Evolutionary conservation across 1,284 basidiomycete species (phyloP), one percentile per base, ranked within the genome.

Genomic region (Pascua guehoae): DNA sequence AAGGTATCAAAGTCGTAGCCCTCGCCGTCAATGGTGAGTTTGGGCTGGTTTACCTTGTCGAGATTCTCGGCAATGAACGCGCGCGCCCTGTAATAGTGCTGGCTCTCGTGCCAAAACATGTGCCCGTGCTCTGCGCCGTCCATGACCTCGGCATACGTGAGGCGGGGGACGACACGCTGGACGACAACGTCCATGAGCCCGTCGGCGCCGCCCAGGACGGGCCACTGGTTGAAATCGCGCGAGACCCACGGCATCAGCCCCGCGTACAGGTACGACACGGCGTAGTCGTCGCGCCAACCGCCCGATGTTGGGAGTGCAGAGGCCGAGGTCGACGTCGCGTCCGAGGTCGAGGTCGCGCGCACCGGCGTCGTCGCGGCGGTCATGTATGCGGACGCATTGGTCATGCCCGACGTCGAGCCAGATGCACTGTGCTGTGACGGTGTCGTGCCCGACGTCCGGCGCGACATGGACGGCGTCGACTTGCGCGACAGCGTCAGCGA

Each of bases 211-310:
- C 85, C 75, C 1, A 89, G 86, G 4, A 89, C 85, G 0, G 91
- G 91, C 74, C 92, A 94, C 53, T 91, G 86, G 86, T 92, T 88
- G 43, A 90, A 79, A 70, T 91, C 88, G 50, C 87, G 85, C 8
- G 76, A 70, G 0, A 81, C 76, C 66, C 76, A 82, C 1, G 81
- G 81, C 65, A 80, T 71, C 59, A 77, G 75, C 0, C 81, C 81
- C 18, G 77, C 78, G 59, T 86, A 75, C 83, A 91, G 75, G 73
- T 85, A 94, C 9, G 88, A 69, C 24, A 91, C 75, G 3, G 86
- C 86, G 58, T 86, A 81, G 39, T 88, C 85, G 59, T 84, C 88
- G 85, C 90, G 14, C 85, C 87, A 54, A 83, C 51, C 60, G 12
- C 60, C 63, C 15, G 24, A 32, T 32, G 44, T 12, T 12, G 44